These are phyloP conservation scores for Cinnamomum micranthum DNA, from an alignment of 164 flowering plant genomes.

Conservation along the genomic window DNA sequence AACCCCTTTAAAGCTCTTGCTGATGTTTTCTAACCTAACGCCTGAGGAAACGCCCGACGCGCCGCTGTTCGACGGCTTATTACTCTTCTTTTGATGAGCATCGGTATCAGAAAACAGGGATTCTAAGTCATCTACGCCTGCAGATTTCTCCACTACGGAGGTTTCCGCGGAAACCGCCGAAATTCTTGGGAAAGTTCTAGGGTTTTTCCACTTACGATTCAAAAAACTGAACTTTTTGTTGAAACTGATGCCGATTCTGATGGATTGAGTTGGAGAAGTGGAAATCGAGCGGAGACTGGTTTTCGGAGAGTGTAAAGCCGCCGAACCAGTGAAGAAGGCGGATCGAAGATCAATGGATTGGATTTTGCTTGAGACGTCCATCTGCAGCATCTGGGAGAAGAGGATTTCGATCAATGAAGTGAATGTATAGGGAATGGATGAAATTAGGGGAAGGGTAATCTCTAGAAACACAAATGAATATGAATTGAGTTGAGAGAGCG, in stretches of 20 bases:
- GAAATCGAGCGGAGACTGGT: constrained; percentile 23
- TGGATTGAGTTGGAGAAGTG: constrained; percentile 15
- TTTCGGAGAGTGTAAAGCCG: constrained; percentile 30
- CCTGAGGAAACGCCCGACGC: constrained; percentile 87
- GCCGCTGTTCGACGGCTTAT: constrained; percentile 40
- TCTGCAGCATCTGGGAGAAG: constrained; percentile 11
- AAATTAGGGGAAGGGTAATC: neutral
- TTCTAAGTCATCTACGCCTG: constrained; percentile 56
- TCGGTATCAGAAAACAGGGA: constrained; percentile 48
- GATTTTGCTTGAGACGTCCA: constrained; percentile 49
- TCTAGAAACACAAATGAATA: neutral
- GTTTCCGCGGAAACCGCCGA: constrained; percentile 50
- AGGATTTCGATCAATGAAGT: neutral
- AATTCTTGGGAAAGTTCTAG: constrained; percentile 24
- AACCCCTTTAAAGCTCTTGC: constrained; percentile 75
- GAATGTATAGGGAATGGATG: neutral
- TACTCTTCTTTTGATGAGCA: constrained; percentile 21
- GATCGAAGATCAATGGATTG: constrained; percentile 46
- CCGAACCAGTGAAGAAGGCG: constrained; percentile 39
- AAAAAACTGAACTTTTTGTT: constrained; percentile 14
- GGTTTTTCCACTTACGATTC: constrained; percentile 14
- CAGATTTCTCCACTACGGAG: constrained; percentile 27
- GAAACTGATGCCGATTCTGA: constrained; percentile 2
- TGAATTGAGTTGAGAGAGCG: neutral
- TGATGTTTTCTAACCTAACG: constrained; percentile 79